A percentile compares a stretch with the other conserved stretches of the same genome.
Evolutionary conservation across 148 eudicot species (phyloP).

Genomic region (Camellia japonica): DNA sequence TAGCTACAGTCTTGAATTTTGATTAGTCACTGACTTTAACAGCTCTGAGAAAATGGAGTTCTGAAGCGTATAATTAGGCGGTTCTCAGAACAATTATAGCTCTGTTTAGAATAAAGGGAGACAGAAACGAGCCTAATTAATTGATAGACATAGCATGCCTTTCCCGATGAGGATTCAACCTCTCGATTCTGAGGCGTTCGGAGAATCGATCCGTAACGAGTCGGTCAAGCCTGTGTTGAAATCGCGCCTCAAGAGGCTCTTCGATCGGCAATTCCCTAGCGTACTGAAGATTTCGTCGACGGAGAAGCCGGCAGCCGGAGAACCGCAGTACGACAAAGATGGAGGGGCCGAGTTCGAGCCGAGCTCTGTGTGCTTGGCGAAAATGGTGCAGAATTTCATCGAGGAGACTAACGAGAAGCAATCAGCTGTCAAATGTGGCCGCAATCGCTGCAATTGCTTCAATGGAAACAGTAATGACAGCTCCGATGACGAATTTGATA

Average conservation of each 20-base stretch:
- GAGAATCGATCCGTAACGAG: conserved; percentile 39
- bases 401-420: conserved; percentile 48
- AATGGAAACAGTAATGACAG: conserved; percentile 56
- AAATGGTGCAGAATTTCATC: conserved; percentile 61
- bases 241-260: conserved; percentile 60
- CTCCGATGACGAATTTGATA: conserved; percentile 61
- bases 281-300: conserved; percentile 39
- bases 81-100: background rate
- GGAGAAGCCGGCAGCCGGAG: conserved; percentile 24
- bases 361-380: conserved; percentile 56
- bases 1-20: conserved; percentile 6
- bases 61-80: background rate
- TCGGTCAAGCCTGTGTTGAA: conserved; percentile 49
- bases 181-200: conserved; percentile 35
- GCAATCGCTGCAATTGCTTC: conserved; percentile 68
- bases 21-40: background rate
- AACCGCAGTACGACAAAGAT: conserved; percentile 7
- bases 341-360: conserved; percentile 41
- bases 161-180: conserved; percentile 74
- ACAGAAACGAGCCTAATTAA: background rate
- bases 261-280: conserved; percentile 58
- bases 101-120: too few relatives aligned
- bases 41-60: background rate
- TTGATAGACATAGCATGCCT: conserved; percentile 34
- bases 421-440: conserved; percentile 36